Evolutionary conservation across 2,329 filamentous ascomycete genomes (phyloP), one percentile per base, ranked within the genome.

Genomic region (Clonostachys sp.): DNA sequence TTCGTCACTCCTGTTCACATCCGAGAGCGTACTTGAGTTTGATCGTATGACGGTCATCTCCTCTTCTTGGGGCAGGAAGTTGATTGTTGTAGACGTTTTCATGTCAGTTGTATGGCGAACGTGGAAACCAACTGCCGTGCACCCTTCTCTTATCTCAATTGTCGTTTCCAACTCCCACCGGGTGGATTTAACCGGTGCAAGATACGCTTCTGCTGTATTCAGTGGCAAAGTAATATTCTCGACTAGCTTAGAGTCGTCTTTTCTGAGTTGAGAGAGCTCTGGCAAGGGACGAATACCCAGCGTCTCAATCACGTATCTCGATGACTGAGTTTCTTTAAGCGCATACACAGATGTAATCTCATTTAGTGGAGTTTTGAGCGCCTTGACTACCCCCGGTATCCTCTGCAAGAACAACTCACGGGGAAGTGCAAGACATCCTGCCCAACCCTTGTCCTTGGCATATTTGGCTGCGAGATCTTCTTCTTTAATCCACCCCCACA

Each of bases 401-500:
- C 65, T 68, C 49, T 61, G 59, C n/a, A 78, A 49, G 16, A 59
- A 59, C 1, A 76, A 49, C 17, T 70, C 67, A n/a, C 73, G 60
- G 1, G 74, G 74, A 5, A 77, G 50, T 2, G 73, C 74, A 9
- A 77, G 58, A 47, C 69, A 55, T 2, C 75, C 74, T 16, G 70
- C 76, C 73, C 74, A 78, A 12, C 71, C 72, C 52, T 77, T 73
- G 1, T 59, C 54, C 48, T 71, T 62, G 5, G 72, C 67, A 13
- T 68, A 52, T 4, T 59, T 51, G 46, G 74, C 61, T 1, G 72
- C 65, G 4, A 78, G 52, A 45, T 76, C 72, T 12, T 79, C 74
- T 52, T 79, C 74, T 2, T 66, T 70, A 35, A 79, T 61, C 75
- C 75, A 78, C 4, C 73, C 73, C 57, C 67, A 76, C 1, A 72